These are phyloP conservation scores for Diaporthe vaccinii DNA, from an alignment of 2,329 filamentous ascomycete genomes.

Conservation along the genomic window DNA sequence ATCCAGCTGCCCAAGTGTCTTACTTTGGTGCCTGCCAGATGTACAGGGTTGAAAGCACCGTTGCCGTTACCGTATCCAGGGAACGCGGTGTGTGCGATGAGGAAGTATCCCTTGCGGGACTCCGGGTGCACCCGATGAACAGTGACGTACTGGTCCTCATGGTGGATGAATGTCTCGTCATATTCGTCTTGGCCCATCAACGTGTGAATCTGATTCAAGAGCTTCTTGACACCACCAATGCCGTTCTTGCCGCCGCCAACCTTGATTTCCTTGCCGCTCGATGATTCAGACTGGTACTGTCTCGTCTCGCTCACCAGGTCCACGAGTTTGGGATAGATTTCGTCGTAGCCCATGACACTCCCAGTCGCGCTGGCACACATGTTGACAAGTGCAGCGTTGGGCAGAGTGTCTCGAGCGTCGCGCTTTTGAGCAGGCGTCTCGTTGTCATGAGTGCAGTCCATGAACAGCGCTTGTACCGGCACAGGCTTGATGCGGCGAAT, in stretches of 20 bases:
- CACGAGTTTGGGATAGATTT: constrained; percentile 93
- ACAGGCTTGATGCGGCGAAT: constrained; percentile 87
- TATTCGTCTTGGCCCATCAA: constrained; percentile 97
- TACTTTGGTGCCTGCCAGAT: constrained; percentile 85
- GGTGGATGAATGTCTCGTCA: constrained; percentile 95
- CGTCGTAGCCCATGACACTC: constrained; percentile 98
- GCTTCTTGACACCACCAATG: constrained; percentile 90
- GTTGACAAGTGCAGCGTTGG: constrained; percentile 92
- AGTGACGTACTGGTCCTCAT: constrained; percentile 95
- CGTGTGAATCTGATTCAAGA: constrained; percentile 94
- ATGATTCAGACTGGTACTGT: constrained; percentile 84
- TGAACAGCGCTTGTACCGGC: constrained; percentile 93
- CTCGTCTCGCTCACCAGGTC: constrained; percentile 92
- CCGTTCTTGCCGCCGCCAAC: constrained; percentile 81
- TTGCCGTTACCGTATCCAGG: constrained; percentile 90
- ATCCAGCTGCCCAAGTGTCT: constrained; percentile 92
- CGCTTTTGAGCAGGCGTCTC: constrained; percentile 96
- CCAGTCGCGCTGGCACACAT: constrained; percentile 97
- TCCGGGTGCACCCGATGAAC: constrained; percentile 95
- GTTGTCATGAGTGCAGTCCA: constrained; percentile 99
- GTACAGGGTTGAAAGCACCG: constrained; percentile 82
- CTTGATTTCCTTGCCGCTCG: constrained; percentile 70
- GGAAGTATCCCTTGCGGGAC: constrained; percentile 92
- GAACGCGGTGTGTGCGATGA: constrained; percentile 96
- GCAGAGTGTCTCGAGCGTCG: constrained; percentile 92